Base-by-base conservation (phyloP, 2,329 filamentous ascomycete species). In the Ophiostoma ips region DNA sequence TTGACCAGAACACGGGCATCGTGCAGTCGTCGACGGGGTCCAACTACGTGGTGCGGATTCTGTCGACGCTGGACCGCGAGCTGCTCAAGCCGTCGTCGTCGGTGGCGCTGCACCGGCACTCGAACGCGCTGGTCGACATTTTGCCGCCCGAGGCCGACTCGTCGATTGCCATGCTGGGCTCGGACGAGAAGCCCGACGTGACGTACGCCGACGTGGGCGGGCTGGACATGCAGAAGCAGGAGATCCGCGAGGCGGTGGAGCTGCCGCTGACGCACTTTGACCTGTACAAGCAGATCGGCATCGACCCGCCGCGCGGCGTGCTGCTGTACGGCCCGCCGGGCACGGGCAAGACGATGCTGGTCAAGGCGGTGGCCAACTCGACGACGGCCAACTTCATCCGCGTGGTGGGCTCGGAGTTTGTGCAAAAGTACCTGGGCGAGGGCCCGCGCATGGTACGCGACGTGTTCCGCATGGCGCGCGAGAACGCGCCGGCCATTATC, bases 171-270 rank as follows among this genome's bases (percentile, higher is more conserved):
- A 98, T 98, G 92, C 78, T 98, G 15, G 90, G 90, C 54, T 77
- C 83, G 51, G 86, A 95, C 62, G 92, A 98, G 77, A 98, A 96
- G 76, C 92, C 92, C 33, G 92, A 98, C 66, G 87, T 98, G 53
- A 94, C 89, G 40, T 98, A 98, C 62, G 90, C 89, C 55, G 92
- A 98, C 66, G 92, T 98, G 55, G 92, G 92, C 72, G 92, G 92
- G 46, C 71, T 96, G 57, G 92, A 98, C 62, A 98, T 98, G 92
- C 92, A 98, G 71, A 98, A 98, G 74, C 92, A 98, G 71, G 92
- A 98, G 69, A 98, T 98, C 57, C 79, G 92, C 57, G 92, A 98
- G 70, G 92, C 92, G 11, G 92, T 98, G 49, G 92, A 98, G 73
- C 75, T 98, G 57, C 92, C 92, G 33, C 75, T 98, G 60, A 95